A percentile compares a stretch with the other conserved stretches of the same genome.
phyloP scores from a whole-genome alignment of 495 filamentous ascomycete species.

The Lasiosphaeria miniovina region DNA sequence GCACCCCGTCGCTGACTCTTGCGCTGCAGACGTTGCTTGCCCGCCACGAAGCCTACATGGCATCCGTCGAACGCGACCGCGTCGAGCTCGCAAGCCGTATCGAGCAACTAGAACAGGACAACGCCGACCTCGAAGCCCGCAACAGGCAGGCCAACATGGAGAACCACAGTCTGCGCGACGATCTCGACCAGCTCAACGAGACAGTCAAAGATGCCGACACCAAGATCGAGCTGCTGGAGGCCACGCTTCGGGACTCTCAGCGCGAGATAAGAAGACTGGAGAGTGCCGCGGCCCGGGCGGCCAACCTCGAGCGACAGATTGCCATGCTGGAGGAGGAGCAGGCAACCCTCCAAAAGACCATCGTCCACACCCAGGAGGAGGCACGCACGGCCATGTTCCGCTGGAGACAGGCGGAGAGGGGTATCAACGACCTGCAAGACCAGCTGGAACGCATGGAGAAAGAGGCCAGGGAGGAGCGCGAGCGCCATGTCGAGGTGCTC shows the following conservation, averaged over 20 bases:
- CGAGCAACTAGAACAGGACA: slow-evolving; percentile 73
- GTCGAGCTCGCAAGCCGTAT: slow-evolving; percentile 65
- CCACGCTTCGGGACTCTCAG: slow-evolving; percentile 70
- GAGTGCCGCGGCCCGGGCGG: slow-evolving; percentile 66
- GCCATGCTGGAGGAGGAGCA: slow-evolving; percentile 78
- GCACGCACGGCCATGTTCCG: slow-evolving; percentile 72
- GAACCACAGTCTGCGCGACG: slow-evolving; percentile 71
- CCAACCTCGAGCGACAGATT: slow-evolving; percentile 74
- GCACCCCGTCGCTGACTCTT: slow-evolving; percentile 37
- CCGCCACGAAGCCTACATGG: slow-evolving; percentile 90
- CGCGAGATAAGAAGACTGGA: slow-evolving; percentile 72
- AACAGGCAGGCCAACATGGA: slow-evolving; percentile 76
- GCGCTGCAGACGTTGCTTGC: slow-evolving; percentile 81
- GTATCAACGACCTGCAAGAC: slow-evolving; percentile 69
- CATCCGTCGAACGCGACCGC: slow-evolving; percentile 81
- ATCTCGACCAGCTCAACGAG: slow-evolving; percentile 77
- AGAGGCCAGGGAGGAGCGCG: slow-evolving; percentile 78
- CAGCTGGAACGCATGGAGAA: slow-evolving; percentile 86
- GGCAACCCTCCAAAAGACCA: slow-evolving; percentile 59
- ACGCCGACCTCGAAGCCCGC: slow-evolving; percentile 64
- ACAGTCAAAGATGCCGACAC: slow-evolving; percentile 72
- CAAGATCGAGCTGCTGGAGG: slow-evolving; percentile 66
- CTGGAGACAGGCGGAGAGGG: slow-evolving; percentile 78
- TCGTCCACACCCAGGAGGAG: slow-evolving; percentile 64
- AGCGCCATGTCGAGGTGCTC: slow-evolving; percentile 76